Evolutionary conservation across 2,329 filamentous ascomycete genomes (phyloP).

Genomic region (Alternaria burnsii): DNA sequence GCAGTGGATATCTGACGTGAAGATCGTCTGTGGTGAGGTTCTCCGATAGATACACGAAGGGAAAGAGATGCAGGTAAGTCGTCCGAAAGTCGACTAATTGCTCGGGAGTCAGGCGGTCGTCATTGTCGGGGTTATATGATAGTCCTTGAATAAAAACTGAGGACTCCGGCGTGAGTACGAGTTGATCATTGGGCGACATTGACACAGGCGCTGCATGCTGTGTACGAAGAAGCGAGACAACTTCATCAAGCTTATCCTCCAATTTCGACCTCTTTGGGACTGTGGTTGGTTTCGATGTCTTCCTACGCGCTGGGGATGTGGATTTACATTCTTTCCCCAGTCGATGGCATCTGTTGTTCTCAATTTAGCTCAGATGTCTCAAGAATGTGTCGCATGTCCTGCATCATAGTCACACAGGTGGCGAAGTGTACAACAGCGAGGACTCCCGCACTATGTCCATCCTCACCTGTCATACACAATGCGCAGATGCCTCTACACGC

Average conservation of each 20-base stretch:
- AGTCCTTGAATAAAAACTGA: slow-evolving; percentile 2
- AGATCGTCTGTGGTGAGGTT: slow-evolving; percentile 17
- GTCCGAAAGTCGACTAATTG: slow-evolving; percentile 22
- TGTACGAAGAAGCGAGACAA: slow-evolving; percentile 40
- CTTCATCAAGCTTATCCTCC: slow-evolving; percentile 44
- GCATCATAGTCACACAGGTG: neutral
- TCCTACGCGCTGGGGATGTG: slow-evolving; percentile 19
- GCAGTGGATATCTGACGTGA: slow-evolving; percentile 16
- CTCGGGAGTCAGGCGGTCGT: slow-evolving; percentile 12
- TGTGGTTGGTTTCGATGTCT: slow-evolving; percentile 7
- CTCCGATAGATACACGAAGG: slow-evolving; percentile 20
- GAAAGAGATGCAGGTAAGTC: slow-evolving; percentile 20
- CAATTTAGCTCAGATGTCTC: neutral
- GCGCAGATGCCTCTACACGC: neutral
- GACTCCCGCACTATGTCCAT: neutral
- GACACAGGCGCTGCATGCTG: slow-evolving; percentile 12
- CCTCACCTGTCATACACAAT: neutral
- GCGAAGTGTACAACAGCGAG: neutral
- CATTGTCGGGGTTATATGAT: neutral
- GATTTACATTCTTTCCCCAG: slow-evolving; percentile 24
- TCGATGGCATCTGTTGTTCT: slow-evolving; percentile 23
- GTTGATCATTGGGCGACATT: slow-evolving; percentile 4
- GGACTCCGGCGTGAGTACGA: slow-evolving; percentile 19
- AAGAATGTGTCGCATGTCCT: neutral
- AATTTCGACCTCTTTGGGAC: slow-evolving; percentile 26